Percentiles rank a stretch among this genome's conserved stretches.
Conservation (phyloP, 352 stramenopile genomes). For the Phytophthora lateralis region DNA sequence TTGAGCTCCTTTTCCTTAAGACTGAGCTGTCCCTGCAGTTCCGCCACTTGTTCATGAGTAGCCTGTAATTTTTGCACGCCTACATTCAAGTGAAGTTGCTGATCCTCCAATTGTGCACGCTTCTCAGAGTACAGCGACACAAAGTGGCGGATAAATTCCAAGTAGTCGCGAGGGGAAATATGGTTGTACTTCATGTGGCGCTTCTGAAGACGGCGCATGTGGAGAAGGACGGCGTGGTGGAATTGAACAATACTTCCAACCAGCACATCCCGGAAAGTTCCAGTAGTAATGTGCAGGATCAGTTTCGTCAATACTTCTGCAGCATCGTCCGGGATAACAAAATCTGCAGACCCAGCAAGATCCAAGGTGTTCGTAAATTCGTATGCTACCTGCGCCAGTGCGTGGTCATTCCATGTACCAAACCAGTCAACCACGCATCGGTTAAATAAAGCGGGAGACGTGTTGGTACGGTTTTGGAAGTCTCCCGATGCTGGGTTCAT, state of each 20-base stretch:
- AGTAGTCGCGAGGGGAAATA: constrained; percentile 92
- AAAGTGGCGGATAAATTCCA: constrained; percentile 94
- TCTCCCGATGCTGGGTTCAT: constrained; percentile 99
- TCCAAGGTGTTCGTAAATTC: constrained; percentile 97
- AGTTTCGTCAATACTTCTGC: constrained; percentile 56
- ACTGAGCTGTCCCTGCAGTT: constrained; percentile 90
- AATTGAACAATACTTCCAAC: constrained; percentile 89
- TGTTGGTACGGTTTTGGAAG: constrained; percentile 97
- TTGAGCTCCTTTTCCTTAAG: constrained; percentile 95
- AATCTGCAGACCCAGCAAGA: constrained; percentile 90
- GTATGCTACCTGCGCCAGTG: constrained; percentile 98
- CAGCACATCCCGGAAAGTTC: constrained; percentile 78
- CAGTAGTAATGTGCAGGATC: constrained; percentile 72
- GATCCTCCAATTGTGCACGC: constrained; percentile 92
- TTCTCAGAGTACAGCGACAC: constrained; percentile 92
- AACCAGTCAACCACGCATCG: constrained; percentile 99
- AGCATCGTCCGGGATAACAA: constrained; percentile 53
- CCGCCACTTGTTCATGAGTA: constrained; percentile 97
- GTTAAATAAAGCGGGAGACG: constrained; percentile 99
- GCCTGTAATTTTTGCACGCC: constrained; percentile 98
- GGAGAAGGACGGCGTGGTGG: constrained; percentile 82
- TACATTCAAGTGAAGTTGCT: constrained; percentile 98
- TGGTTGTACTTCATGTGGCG: constrained; percentile 90
- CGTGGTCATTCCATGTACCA: constrained; percentile 98
- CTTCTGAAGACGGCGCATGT: constrained; percentile 88